Percentiles rank a stretch among this genome's conserved stretches.
Evolutionary conservation across 495 filamentous ascomycete species (phyloP).

Genomic region (Podospora didyma): DNA sequence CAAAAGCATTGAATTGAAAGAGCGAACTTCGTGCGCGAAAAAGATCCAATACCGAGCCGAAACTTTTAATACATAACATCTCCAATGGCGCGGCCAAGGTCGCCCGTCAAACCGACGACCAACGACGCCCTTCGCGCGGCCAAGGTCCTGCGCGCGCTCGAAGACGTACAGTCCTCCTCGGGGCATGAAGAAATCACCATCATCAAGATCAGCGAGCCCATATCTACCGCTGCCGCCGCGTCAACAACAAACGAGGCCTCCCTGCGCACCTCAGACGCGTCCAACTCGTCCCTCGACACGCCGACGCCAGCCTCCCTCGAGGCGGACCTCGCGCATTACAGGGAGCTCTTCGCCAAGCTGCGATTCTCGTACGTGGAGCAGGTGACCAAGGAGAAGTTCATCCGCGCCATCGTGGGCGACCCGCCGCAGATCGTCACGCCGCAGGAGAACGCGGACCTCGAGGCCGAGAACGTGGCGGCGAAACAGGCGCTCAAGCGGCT

Average conservation of each 20-base stretch:
- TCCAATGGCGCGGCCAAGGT: background rate
- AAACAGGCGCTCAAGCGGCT: slow-evolving; percentile 73
- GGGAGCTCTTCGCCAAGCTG: slow-evolving; percentile 91
- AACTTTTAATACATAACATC: too few relatives aligned
- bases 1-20: too few relatives aligned
- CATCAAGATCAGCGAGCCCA: slow-evolving; percentile 71
- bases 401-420: slow-evolving; percentile 75
- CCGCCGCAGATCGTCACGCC: slow-evolving; percentile 78
- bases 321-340: slow-evolving; percentile 85
- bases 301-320: slow-evolving; percentile 72
- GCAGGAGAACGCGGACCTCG: slow-evolving; percentile 78
- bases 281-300: slow-evolving; percentile 54
- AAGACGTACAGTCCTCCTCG: slow-evolving; percentile 31
- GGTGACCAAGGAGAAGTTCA: slow-evolving; percentile 76
- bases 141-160: slow-evolving; percentile 26
- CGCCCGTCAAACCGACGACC: background rate
- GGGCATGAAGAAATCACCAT: slow-evolving; percentile 63
- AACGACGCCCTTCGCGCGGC: slow-evolving; percentile 10
- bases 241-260: background rate
- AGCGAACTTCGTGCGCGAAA: too few relatives aligned
- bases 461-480: slow-evolving; percentile 61
- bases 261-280: background rate
- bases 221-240: slow-evolving; percentile 39
- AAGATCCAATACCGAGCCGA: too few relatives aligned
- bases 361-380: slow-evolving; percentile 91